phyloP scores from a whole-genome alignment of 331 rosid species.

The Saraca asoca region DNA sequence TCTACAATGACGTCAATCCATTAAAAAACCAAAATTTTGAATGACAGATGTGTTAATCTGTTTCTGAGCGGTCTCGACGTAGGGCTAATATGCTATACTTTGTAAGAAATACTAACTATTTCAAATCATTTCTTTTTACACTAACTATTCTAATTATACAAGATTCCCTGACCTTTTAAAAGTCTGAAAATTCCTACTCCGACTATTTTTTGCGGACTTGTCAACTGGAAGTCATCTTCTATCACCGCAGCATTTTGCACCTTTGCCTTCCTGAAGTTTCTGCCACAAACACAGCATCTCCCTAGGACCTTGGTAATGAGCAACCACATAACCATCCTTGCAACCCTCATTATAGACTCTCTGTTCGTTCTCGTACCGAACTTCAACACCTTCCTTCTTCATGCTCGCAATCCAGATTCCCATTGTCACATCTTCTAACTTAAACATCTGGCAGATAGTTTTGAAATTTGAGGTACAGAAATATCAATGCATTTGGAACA shows the following conservation, averaged over 20 bases:
- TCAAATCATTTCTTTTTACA: conserved; percentile 31
- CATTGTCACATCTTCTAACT: conserved; percentile 98
- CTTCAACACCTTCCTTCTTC: conserved; percentile 66
- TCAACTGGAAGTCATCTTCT: conserved; percentile 28
- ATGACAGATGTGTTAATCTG: conserved; percentile 30
- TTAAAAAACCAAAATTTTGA: conserved; percentile 19
- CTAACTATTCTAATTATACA: conserved; percentile 39
- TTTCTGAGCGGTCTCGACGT: conserved; percentile 35
- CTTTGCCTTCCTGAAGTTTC: conserved; percentile 71
- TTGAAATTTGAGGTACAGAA: conserved; percentile 31
- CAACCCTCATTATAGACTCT: conserved; percentile 74
- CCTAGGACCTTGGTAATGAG: conserved; percentile 97
- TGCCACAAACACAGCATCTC: conserved; percentile 98
- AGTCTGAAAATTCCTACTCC: neutral
- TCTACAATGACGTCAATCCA: conserved; percentile 23
- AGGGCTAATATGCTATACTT: too few relatives aligned
- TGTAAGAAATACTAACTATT: conserved; percentile 31
- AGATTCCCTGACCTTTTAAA: conserved; percentile 16
- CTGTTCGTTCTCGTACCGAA: conserved; percentile 68
- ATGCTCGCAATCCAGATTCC: conserved; percentile 90
- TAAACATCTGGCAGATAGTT: conserved; percentile 74
- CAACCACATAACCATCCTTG: conserved; percentile 81
- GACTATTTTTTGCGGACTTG: conserved; percentile 4
- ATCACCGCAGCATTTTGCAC: conserved; percentile 73
- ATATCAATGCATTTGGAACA: conserved; percentile 1